These are phyloP conservation scores for Ustilago crameri DNA, from an alignment of 1,284 basidiomycete genomes.

Conservation along the genomic window DNA sequence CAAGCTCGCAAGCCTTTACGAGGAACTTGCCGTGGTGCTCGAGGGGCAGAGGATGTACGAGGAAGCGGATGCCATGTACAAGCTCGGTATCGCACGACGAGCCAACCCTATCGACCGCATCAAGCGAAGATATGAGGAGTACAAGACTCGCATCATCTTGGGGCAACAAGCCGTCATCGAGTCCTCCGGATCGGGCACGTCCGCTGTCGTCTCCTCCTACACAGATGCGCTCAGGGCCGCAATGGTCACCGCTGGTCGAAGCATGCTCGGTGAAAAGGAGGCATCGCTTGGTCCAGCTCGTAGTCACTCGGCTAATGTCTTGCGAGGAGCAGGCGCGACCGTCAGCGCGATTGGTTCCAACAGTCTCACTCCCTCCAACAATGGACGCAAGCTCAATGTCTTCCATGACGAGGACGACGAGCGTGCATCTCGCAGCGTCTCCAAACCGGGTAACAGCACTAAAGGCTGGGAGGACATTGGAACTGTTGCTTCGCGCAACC, in stretches of 20 bases:
- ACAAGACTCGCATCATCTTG: conserved; percentile 74
- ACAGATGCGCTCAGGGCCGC: conserved; percentile 55
- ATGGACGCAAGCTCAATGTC: conserved; percentile 53
- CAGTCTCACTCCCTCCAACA: conserved; percentile 34
- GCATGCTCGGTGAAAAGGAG: conserved; percentile 61
- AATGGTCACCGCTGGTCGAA: conserved; percentile 57
- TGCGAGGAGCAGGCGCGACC: conserved; percentile 33
- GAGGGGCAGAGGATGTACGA: conserved; percentile 79
- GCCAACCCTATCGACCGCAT: conserved; percentile 86
- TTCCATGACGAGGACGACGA: conserved; percentile 58
- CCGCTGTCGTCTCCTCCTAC: conserved; percentile 31
- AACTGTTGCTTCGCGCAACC: conserved; percentile 46
- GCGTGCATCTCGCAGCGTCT: conserved; percentile 5
- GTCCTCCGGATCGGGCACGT: conserved; percentile 8
- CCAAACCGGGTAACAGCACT: conserved; percentile 15
- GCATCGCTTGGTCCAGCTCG: conserved; percentile 28
- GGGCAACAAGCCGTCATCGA: conserved; percentile 26
- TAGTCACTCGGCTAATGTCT: conserved; percentile 44
- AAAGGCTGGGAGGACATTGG: conserved; percentile 55
- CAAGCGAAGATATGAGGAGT: conserved; percentile 84
- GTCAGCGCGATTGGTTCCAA: conserved; percentile 27
- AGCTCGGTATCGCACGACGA: conserved; percentile 82
- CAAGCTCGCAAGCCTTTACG: conserved; percentile 81
- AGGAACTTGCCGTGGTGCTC: conserved; percentile 81
- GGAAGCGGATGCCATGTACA: conserved; percentile 80